Percentiles rank a stretch among this genome's conserved stretches.
Evolutionary conservation across 306 rosid species (phyloP).

Genomic region (Cicer judaicum): DNA sequence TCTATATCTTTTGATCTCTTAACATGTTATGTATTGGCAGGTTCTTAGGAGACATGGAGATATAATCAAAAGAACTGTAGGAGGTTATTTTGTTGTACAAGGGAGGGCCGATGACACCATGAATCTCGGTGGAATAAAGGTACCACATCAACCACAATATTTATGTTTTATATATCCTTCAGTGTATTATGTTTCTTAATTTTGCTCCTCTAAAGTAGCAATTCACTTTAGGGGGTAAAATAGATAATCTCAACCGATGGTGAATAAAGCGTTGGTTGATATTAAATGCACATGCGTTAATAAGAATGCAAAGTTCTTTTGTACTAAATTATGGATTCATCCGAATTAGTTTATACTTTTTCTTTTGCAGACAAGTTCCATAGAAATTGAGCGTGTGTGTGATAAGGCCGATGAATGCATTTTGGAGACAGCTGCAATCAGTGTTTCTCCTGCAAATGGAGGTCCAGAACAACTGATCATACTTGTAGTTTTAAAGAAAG

Average conservation of each 20-base stretch:
- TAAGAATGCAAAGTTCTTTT: neutral
- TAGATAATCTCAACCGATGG: neutral
- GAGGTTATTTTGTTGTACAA: conserved; percentile 72
- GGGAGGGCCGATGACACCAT: conserved; percentile 96
- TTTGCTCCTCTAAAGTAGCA: neutral
- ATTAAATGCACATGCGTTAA: neutral
- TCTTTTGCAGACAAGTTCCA: conserved; percentile 68
- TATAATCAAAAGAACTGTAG: conserved; percentile 66
- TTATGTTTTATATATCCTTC: neutral
- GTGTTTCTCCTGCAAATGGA: conserved; percentile 63
- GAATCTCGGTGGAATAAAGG: conserved; percentile 98
- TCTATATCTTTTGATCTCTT: conserved; percentile 9
- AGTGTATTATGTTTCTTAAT: neutral
- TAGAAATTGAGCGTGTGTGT: conserved; percentile 85
- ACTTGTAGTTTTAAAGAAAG: conserved; percentile 67
- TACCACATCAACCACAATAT: conserved; percentile 34
- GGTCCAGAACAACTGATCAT: conserved; percentile 87
- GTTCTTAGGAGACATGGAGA: conserved; percentile 89
- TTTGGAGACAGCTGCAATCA: conserved; percentile 80
- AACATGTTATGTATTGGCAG: conserved; percentile 49
- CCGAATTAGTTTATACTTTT: neutral
- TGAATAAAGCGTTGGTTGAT: neutral
- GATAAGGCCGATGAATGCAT: conserved; percentile 71
- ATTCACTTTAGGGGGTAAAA: neutral
- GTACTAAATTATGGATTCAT: neutral